Evolutionary conservation across 805 yeast species (phyloP).

Genomic region (Saccharomycopsis sp.): DNA sequence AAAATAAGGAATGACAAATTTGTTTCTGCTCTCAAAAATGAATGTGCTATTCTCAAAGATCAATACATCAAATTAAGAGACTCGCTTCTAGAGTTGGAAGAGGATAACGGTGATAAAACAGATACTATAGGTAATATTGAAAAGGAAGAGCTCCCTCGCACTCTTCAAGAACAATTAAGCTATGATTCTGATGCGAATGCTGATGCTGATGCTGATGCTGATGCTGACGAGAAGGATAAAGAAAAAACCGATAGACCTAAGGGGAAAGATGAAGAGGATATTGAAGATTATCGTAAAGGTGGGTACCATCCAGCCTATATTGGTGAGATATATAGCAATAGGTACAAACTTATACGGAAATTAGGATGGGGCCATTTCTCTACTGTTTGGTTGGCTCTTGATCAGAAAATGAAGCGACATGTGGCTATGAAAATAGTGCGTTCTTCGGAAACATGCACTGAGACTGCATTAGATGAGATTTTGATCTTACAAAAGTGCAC

Average conservation of each 20-base stretch:
- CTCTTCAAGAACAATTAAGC: too few species aligned
- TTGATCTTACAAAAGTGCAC: slow-evolving; percentile 36
- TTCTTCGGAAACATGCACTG: slow-evolving; percentile 45
- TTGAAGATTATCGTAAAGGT: slow-evolving; percentile 47
- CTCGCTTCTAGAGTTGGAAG: background rate
- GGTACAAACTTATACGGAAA: slow-evolving; percentile 45
- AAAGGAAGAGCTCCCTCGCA: too few species aligned
- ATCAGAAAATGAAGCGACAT: slow-evolving; percentile 33
- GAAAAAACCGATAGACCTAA: slow-evolving; percentile 5
- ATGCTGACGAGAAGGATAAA: slow-evolving; percentile 2
- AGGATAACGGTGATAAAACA: background rate
- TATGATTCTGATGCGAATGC: too few species aligned
- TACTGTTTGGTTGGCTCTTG: slow-evolving; percentile 61
- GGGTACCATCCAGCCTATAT: slow-evolving; percentile 60
- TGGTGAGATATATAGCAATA: slow-evolving; percentile 44
- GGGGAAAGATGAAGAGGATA: slow-evolving; percentile 39
- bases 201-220: slow-evolving; percentile 4
- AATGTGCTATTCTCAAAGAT: slow-evolving; percentile 8
- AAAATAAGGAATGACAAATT: slow-evolving; percentile 8
- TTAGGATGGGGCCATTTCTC: slow-evolving; percentile 71
- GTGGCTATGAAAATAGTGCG: slow-evolving; percentile 61
- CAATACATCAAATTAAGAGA: slow-evolving; percentile 2
- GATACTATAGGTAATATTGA: too few species aligned
- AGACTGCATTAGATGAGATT: slow-evolving; percentile 63
- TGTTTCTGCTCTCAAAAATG: slow-evolving; percentile 12